phyloP scores from a whole-genome alignment of 225 moss, liverwort and hornwort species.

The Bryum argenteum region DNA sequence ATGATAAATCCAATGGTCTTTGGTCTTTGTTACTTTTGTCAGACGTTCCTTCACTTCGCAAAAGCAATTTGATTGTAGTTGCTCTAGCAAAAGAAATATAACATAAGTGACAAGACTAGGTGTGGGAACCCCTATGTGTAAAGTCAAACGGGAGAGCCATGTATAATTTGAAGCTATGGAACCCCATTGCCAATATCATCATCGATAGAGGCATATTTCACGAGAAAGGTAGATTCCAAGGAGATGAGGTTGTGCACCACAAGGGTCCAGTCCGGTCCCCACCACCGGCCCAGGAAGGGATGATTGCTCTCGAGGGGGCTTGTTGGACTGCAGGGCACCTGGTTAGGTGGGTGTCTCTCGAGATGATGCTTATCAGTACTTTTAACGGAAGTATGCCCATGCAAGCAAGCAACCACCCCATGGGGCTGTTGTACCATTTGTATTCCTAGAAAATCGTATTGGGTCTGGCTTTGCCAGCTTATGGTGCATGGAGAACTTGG shows the following conservation, averaged over 20 bases:
- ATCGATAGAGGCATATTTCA: too few relatives aligned
- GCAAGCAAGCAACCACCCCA: not conserved
- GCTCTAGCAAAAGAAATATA: too few relatives aligned
- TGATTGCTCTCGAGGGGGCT: constrained; percentile 16
- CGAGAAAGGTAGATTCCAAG: not conserved
- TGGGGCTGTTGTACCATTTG: not conserved
- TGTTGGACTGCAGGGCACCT: not conserved
- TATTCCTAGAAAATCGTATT: not conserved
- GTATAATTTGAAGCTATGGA: too few relatives aligned
- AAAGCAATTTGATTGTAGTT: too few relatives aligned
- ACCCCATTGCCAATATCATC: too few relatives aligned
- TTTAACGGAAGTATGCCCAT: constrained; percentile 9
- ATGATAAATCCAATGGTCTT: too few relatives aligned
- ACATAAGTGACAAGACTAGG: too few relatives aligned
- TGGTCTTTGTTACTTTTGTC: too few relatives aligned
- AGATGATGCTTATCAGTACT: constrained; percentile 17
- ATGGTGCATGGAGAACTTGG: not conserved
- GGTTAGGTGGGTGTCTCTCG: not conserved
- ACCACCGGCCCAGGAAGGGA: not conserved
- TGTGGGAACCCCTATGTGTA: too few relatives aligned
- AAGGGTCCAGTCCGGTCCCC: not conserved
- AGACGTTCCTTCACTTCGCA: too few relatives aligned
- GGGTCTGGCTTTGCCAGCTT: not conserved
- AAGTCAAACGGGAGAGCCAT: too few relatives aligned
- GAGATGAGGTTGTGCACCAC: not conserved